Base-by-base conservation (phyloP, 345 rosid species). In the Pistacia integerrima region DNA sequence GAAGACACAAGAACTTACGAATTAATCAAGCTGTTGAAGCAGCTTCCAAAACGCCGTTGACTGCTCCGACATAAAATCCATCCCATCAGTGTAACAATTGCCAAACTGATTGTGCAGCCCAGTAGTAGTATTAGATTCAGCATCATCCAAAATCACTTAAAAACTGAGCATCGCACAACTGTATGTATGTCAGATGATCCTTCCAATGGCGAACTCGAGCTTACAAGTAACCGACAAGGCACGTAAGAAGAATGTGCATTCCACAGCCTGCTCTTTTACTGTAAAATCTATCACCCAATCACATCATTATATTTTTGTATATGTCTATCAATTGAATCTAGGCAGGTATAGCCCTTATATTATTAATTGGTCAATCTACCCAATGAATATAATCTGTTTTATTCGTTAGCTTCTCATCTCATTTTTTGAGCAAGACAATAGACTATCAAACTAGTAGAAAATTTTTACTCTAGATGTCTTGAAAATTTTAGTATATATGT, bases 21-120 rank as follows among this genome's bases (percentile, higher is more conserved):
- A 78, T 79, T 95, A 74, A 87, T 93, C 87, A 90, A 90, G 83
- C 73, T 93, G 74, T 84, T 93, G 90, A 93, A 92, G 88, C 88
- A 71, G 82, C 82, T 86, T 76, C 93, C 91, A 9, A 81, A 70
- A 84, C 56, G 75, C 68, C 76, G 10, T 6, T 72, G 35, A 58
- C 57, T n/a, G 36, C 74, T 12, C 46, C 59, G 12, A 2, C 76
- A 28, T 61, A 25, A 30, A 49, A 51, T 38, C 33, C 68, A 36
- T 51, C 63, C 51, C 58, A 54, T 54, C 61, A n/a, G 46, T 18
- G 11, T 30, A 4, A 22, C 56, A 67, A 30, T 12, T 4, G 70
- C 70, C 14, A 35, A 67, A 44, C 69, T n/a, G 54, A 20, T 66
- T 44, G 20, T 41, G 12, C 54, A 66, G 46, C 17, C 14, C 22